Conservation (phyloP, 768 basidiomycete species). For the Termitomyces sp. region DNA sequence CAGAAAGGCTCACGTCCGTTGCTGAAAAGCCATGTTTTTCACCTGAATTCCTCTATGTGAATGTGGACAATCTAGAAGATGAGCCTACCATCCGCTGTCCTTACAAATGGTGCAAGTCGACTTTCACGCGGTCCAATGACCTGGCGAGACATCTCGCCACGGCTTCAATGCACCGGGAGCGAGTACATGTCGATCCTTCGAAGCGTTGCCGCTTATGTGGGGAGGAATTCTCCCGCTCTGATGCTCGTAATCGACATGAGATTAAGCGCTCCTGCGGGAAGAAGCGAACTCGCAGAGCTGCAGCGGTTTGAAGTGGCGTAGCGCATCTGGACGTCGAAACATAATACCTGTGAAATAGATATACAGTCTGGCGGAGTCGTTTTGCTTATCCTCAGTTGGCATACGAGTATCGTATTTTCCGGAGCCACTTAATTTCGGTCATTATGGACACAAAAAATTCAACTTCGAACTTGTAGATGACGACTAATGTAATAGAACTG, state of each 20-base stretch:
- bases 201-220: conserved; percentile 16
- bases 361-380: not conserved
- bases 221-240: conserved; percentile 19
- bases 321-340: not conserved
- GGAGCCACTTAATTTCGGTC: not conserved
- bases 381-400: conserved; percentile 1
- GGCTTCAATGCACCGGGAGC: conserved; percentile 16
- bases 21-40: not conserved
- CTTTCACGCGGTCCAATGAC: conserved; percentile 20
- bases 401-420: not conserved
- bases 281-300: conserved; percentile 13
- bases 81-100: conserved; percentile 12
- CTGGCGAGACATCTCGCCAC: conserved; percentile 17
- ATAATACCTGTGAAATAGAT: not conserved
- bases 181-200: conserved; percentile 6
- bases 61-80: not conserved
- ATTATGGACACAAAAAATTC: not conserved
- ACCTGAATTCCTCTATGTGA: not conserved
- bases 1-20: not conserved
- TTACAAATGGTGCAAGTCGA: conserved; percentile 16
- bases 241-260: conserved; percentile 23
- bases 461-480: not conserved
- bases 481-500: not conserved
- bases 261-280: conserved; percentile 17
- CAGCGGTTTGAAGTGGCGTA: not conserved